Conservation (phyloP, 352 stramenopile species). For the Globisporangium canariense region DNA sequence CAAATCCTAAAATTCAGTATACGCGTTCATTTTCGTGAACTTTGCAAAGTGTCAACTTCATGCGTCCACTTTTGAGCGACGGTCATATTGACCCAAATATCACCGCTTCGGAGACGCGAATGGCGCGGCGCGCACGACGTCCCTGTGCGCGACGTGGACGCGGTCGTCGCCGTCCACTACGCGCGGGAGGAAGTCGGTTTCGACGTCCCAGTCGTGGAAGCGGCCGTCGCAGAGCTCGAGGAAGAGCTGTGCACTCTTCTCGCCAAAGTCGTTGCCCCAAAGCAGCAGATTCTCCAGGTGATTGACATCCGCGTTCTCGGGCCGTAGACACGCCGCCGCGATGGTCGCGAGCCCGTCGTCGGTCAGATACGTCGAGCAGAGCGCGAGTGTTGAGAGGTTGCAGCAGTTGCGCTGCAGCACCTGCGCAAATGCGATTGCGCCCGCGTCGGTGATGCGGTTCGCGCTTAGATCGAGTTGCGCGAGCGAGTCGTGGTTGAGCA, state of each 20-base stretch:
- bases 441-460: constrained; percentile 62
- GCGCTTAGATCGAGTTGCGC: constrained; percentile 57
- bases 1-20: too few relatives aligned
- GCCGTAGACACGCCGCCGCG: constrained; percentile 35
- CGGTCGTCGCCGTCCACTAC: constrained; percentile 19
- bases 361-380: constrained; percentile 60
- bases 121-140: constrained; percentile 25
- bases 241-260: constrained; percentile 29
- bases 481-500: constrained; percentile 47
- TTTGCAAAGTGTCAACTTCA: not conserved
- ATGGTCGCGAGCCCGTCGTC: constrained; percentile 45
- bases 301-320: constrained; percentile 24
- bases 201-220: constrained; percentile 36
- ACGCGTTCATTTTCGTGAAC: too few relatives aligned
- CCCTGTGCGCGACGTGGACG: constrained; percentile 53
- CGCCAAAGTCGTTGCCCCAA: constrained; percentile 72
- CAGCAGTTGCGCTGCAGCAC: constrained; percentile 41
- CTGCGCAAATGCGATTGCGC: constrained; percentile 48
- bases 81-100: not conserved
- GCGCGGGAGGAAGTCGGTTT: constrained; percentile 57
- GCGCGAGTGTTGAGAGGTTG: constrained; percentile 38
- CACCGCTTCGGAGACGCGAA: constrained; percentile 53
- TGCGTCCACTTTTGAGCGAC: not conserved
- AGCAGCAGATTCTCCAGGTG: constrained; percentile 45
- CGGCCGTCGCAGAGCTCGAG: constrained; percentile 36